phyloP scores from a whole-genome alignment of 768 basidiomycete species.

The Trichaptum fuscoviolaceum region DNA sequence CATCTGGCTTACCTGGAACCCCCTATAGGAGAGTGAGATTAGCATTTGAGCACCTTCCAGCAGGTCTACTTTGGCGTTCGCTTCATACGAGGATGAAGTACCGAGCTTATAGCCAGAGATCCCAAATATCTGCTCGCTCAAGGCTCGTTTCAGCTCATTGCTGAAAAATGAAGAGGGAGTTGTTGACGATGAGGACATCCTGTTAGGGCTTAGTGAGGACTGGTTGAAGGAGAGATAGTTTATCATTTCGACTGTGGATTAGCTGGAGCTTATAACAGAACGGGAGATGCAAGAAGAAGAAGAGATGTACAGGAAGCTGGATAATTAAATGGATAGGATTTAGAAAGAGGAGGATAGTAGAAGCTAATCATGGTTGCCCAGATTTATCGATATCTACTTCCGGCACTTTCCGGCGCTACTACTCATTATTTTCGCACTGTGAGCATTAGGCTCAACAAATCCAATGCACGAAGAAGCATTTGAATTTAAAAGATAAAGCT shows the following conservation, averaged over 20 bases:
- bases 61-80: background rate
- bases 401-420: background rate
- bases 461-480: background rate
- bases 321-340: background rate
- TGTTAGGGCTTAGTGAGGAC: background rate
- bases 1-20: background rate
- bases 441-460: background rate
- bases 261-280: background rate
- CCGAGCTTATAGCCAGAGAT: slow-evolving; percentile 2
- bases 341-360: background rate
- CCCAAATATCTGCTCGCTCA: background rate
- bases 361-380: background rate
- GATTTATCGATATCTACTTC: background rate
- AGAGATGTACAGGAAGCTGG: background rate
- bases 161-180: slow-evolving; percentile 1
- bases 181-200: background rate
- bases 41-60: background rate
- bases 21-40: background rate
- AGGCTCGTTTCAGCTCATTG: background rate
- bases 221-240: background rate
- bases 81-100: background rate
- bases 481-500: background rate
- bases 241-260: background rate
- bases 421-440: background rate
- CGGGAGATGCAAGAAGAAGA: background rate